Percentiles rank a stretch among this genome's conserved stretches.
Conservation (phyloP, 768 basidiomycete species). For the Russula compacta region DNA sequence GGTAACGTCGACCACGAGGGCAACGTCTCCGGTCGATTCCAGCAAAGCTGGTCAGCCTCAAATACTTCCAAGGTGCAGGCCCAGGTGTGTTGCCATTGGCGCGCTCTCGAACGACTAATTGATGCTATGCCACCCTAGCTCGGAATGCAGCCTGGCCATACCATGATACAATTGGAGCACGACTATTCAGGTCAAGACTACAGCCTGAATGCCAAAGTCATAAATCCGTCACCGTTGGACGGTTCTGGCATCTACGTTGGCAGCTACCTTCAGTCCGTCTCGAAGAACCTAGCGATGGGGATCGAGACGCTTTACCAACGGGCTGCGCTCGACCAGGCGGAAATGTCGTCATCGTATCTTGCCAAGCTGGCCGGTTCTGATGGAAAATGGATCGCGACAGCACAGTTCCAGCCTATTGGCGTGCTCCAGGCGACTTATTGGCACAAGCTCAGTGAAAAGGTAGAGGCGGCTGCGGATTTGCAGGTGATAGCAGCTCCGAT, state of each 20-base stretch:
- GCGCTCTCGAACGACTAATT: background rate
- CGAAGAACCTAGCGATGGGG: slow-evolving; percentile 83
- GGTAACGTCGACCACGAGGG: slow-evolving; percentile 93
- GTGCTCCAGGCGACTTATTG: slow-evolving; percentile 89
- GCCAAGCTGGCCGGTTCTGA: slow-evolving; percentile 66
- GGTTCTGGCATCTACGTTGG: slow-evolving; percentile 86
- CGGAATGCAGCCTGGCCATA: slow-evolving; percentile 67
- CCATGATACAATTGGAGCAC: slow-evolving; percentile 90
- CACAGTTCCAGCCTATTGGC: slow-evolving; percentile 75
- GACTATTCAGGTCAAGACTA: slow-evolving; percentile 88
- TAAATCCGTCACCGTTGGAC: slow-evolving; percentile 87
- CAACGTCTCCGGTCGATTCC: slow-evolving; percentile 77
- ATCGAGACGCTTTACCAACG: slow-evolving; percentile 79
- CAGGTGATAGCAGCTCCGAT: slow-evolving; percentile 69
- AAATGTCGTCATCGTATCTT: slow-evolving; percentile 66
- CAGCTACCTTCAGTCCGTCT: slow-evolving; percentile 87
- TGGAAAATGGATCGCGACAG: slow-evolving; percentile 89
- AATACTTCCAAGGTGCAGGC: slow-evolving; percentile 81
- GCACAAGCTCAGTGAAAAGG: slow-evolving; percentile 91
- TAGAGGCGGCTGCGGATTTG: slow-evolving; percentile 95
- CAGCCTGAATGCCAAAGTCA: slow-evolving; percentile 72
- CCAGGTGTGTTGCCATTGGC: slow-evolving; percentile 49
- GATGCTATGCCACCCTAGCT: slow-evolving; percentile 41
- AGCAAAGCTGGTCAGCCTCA: slow-evolving; percentile 75
- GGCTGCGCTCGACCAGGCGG: slow-evolving; percentile 59